phyloP scores from a whole-genome alignment of 176 grass and related monocot genomes.

The Canna indica region DNA sequence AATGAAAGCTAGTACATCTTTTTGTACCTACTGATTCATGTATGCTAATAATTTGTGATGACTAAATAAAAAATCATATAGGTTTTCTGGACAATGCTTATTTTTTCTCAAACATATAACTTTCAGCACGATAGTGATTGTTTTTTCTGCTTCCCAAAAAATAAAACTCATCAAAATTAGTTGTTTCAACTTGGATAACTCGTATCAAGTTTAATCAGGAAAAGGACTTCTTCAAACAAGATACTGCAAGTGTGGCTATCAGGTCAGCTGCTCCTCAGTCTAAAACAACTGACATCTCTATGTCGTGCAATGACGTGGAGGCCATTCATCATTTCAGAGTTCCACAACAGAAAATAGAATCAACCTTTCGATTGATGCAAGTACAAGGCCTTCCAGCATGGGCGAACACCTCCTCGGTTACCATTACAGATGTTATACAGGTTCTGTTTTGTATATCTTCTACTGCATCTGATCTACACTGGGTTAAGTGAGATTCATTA shows the following conservation, averaged over 20 bases:
- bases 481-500: not conserved
- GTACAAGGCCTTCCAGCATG: slow-evolving; percentile 80
- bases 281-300: slow-evolving; percentile 14
- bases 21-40: not conserved
- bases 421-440: slow-evolving; percentile 79
- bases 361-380: slow-evolving; percentile 59
- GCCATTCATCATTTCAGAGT: slow-evolving; percentile 24
- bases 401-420: slow-evolving; percentile 57
- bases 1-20: not conserved
- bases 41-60: not conserved
- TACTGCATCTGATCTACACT: not conserved
- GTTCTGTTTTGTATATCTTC: slow-evolving; percentile 21
- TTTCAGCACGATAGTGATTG: not conserved
- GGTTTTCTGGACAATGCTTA: not conserved
- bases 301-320: slow-evolving; percentile 31
- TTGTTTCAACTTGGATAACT: not conserved
- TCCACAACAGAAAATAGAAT: slow-evolving; percentile 31
- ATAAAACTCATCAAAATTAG: not conserved
- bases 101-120: not conserved
- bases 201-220: not conserved
- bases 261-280: not conserved
- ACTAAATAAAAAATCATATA: not conserved
- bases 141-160: not conserved
- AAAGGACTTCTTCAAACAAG: not conserved
- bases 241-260: not conserved